Conservation (phyloP, 2,329 filamentous ascomycete species). For the Cladosporium sp. region DNA sequence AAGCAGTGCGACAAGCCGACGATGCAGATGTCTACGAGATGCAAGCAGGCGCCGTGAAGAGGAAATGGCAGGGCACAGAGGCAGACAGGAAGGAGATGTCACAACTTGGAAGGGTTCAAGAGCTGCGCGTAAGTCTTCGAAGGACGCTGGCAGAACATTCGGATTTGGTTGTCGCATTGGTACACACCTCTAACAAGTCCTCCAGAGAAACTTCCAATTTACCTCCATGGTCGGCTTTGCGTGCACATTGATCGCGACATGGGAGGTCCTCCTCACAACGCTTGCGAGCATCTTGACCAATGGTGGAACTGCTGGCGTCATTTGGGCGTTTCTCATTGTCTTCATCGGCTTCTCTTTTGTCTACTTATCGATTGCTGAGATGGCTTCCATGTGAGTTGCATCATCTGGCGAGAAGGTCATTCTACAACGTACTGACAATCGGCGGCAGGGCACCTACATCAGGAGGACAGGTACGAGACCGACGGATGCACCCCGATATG, state of each 20-base stretch:
- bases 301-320: constrained; percentile 35
- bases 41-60: constrained; percentile 24
- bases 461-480: constrained; percentile 37
- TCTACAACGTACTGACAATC: background rate
- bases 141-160: no score
- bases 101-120: constrained; percentile 27
- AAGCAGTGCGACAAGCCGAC: constrained; percentile 17
- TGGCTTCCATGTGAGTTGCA: constrained; percentile 45
- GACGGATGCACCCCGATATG: background rate
- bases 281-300: constrained; percentile 19
- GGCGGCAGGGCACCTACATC: constrained; percentile 43
- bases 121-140: constrained; percentile 21
- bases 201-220: constrained; percentile 31
- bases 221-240: constrained; percentile 31
- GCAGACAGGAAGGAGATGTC: constrained; percentile 28
- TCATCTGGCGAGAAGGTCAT: background rate
- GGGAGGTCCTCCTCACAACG: constrained; percentile 27
- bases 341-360: constrained; percentile 39
- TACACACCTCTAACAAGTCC: background rate
- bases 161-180: background rate
- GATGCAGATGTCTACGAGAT: constrained; percentile 24
- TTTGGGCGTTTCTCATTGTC: constrained; percentile 38
- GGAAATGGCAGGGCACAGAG: constrained; percentile 27
- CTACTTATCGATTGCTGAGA: constrained; percentile 50
- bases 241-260: constrained; percentile 30